Evolutionary conservation across 2,329 filamentous ascomycete genomes (phyloP).

Genomic region (Colletotrichum shisoi): DNA sequence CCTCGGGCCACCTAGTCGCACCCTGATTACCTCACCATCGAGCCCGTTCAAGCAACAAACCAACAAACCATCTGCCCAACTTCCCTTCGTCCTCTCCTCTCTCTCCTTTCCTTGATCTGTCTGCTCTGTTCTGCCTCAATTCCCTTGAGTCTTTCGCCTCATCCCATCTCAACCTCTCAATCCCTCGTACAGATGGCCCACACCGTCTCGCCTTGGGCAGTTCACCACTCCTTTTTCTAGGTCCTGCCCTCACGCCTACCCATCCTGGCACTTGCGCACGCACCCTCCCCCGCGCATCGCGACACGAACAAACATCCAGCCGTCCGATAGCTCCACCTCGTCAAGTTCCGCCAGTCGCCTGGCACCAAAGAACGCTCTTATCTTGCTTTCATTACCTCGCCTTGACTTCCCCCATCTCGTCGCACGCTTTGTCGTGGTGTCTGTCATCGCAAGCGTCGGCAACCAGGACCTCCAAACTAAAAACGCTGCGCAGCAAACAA

Average conservation of each 20-base stretch:
- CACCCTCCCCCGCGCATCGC: constrained; percentile 20
- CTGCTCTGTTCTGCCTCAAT: background rate
- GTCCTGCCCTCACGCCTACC: background rate
- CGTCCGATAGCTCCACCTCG: background rate
- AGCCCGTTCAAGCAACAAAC: constrained; percentile 11
- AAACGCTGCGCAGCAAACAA: background rate
- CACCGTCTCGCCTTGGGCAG: background rate
- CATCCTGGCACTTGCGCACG: constrained; percentile 8
- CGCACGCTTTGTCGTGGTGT: background rate
- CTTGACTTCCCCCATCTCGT: background rate
- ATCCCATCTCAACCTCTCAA: background rate
- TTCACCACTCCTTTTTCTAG: constrained; percentile 8
- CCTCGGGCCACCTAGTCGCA: background rate
- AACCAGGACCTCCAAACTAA: background rate
- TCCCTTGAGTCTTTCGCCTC: background rate
- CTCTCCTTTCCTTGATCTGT: background rate
- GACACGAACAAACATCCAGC: constrained; percentile 3
- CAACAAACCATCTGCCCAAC: constrained; percentile 2
- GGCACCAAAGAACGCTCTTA: background rate
- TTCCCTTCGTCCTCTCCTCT: background rate
- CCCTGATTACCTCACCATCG: constrained; percentile 16
- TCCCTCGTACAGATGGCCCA: background rate
- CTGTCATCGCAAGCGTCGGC: background rate
- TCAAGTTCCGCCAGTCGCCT: background rate
- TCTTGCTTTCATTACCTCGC: background rate